Conservation (phyloP, 495 filamentous ascomycete genomes). For the Penicillium salamii region DNA sequence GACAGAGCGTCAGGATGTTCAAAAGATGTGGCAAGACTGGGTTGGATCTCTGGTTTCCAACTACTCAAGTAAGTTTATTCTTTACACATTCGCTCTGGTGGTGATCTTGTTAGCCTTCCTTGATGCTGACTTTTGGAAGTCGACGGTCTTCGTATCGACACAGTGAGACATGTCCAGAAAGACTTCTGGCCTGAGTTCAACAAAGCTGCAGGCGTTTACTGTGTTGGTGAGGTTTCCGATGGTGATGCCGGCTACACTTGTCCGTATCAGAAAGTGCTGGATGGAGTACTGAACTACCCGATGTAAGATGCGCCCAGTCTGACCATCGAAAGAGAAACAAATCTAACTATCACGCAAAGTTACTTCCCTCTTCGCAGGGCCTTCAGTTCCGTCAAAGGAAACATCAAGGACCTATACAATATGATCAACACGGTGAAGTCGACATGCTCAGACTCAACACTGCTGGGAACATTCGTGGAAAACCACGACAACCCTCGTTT, state of each 20-base stretch:
- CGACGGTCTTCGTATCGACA: constrained; percentile 78
- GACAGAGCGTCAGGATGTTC: constrained; percentile 57
- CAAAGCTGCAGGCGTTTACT: constrained; percentile 65
- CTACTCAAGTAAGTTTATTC: constrained; percentile 51
- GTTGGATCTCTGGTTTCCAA: constrained; percentile 58
- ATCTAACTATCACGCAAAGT: constrained; percentile 9
- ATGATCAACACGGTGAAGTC: constrained; percentile 55
- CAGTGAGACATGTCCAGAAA: constrained; percentile 67
- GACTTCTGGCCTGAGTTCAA: constrained; percentile 67
- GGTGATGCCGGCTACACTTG: constrained; percentile 60
- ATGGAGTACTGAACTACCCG: constrained; percentile 67
- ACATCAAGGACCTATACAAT: constrained; percentile 56
- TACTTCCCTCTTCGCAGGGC: constrained; percentile 58
- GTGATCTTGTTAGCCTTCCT: background rate
- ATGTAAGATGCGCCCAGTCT: constrained; percentile 19
- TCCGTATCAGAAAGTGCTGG: constrained; percentile 58
- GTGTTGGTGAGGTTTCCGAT: constrained; percentile 65
- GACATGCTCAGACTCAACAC: constrained; percentile 56
- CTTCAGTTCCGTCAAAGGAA: constrained; percentile 59
- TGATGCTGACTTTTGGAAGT: constrained; percentile 31
- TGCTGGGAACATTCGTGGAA: constrained; percentile 72
- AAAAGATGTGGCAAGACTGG: constrained; percentile 63
- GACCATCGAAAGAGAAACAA: background rate
- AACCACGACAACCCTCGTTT: constrained; percentile 78
- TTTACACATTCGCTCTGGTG: no score